These are phyloP conservation scores for Lunularia cruciata DNA, from an alignment of 225 moss, liverwort and hornwort genomes.

Conservation along the genomic window DNA sequence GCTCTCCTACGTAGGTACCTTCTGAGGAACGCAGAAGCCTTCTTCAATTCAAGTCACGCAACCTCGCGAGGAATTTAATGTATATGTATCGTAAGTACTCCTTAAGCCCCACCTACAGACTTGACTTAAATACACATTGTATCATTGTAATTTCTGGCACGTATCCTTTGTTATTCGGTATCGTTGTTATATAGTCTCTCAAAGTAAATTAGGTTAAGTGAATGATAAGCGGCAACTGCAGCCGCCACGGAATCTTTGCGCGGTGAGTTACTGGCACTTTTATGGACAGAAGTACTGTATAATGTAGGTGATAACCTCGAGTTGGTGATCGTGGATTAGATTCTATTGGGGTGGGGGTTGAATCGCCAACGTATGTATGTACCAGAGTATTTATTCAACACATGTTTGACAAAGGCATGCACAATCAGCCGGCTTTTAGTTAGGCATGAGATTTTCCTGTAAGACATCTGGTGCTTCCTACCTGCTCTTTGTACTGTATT, in stretches of 20 bases:
- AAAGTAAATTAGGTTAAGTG: neutral
- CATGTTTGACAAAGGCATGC: neutral
- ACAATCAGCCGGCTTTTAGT: neutral
- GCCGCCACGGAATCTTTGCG: too few relatives aligned
- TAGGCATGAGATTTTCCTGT: neutral
- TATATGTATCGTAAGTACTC: too few relatives aligned
- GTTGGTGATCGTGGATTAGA: neutral
- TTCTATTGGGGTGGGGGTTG: neutral
- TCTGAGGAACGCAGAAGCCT: slow-evolving; percentile 2
- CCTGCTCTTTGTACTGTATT: neutral
- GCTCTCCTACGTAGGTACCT: neutral
- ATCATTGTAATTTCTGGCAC: too few relatives aligned
- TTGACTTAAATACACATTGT: neutral
- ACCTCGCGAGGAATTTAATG: neutral
- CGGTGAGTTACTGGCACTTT: neutral
- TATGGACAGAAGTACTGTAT: neutral
- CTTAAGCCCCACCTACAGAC: neutral
- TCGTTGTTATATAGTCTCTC: too few relatives aligned
- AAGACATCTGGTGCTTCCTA: too few relatives aligned
- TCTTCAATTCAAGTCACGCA: slow-evolving; percentile 2
- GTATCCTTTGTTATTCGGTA: too few relatives aligned
- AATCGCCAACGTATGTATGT: neutral
- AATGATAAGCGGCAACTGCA: neutral
- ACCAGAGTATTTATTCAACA: neutral
- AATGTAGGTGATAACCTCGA: neutral